Conservation (phyloP, 2,329 filamentous ascomycete species). For the Elsinoe australis region DNA sequence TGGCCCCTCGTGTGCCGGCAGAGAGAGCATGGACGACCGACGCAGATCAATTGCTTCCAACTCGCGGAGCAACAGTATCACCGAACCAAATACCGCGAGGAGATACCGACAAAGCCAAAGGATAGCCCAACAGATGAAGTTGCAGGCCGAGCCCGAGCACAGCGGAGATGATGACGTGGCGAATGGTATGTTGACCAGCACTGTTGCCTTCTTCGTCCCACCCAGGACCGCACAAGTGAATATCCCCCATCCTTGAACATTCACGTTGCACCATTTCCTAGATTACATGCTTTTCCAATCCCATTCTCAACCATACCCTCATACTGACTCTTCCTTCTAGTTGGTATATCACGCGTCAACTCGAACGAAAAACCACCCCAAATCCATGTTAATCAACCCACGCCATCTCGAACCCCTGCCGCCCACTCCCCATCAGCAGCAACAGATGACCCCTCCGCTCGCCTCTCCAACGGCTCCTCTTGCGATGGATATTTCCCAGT, state of each 20-base stretch:
- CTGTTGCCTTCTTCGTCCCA: slow-evolving; percentile 18
- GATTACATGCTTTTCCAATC: no score
- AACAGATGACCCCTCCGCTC: slow-evolving; percentile 15
- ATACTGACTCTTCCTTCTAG: background rate
- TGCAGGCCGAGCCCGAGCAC: slow-evolving; percentile 34
- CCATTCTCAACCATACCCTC: no score
- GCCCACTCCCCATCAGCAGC: slow-evolving; percentile 13
- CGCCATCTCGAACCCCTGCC: slow-evolving; percentile 8
- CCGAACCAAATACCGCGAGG: slow-evolving; percentile 17
- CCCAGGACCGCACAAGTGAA: slow-evolving; percentile 22
- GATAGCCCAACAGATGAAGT: slow-evolving; percentile 24
- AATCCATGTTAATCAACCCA: slow-evolving; percentile 14
- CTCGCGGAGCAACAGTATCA: slow-evolving; percentile 22
- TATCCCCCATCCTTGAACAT: slow-evolving; percentile 4
- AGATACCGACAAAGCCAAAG: slow-evolving; percentile 20
- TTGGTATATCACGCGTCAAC: slow-evolving; percentile 28
- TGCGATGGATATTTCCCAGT: slow-evolving; percentile 14
- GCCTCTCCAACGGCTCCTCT: background rate
- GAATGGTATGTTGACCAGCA: slow-evolving; percentile 34
- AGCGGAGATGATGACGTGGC: slow-evolving; percentile 41
- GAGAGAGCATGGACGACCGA: slow-evolving; percentile 22
- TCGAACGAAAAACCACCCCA: slow-evolving; percentile 24
- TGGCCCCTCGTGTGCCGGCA: slow-evolving; percentile 21
- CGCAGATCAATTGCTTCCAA: slow-evolving; percentile 20
- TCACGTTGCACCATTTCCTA: slow-evolving; percentile 9